These are phyloP conservation scores for Cutaneotrichosporon arboriforme DNA, from an alignment of 1,284 basidiomycete species.

Conservation along the genomic window DNA sequence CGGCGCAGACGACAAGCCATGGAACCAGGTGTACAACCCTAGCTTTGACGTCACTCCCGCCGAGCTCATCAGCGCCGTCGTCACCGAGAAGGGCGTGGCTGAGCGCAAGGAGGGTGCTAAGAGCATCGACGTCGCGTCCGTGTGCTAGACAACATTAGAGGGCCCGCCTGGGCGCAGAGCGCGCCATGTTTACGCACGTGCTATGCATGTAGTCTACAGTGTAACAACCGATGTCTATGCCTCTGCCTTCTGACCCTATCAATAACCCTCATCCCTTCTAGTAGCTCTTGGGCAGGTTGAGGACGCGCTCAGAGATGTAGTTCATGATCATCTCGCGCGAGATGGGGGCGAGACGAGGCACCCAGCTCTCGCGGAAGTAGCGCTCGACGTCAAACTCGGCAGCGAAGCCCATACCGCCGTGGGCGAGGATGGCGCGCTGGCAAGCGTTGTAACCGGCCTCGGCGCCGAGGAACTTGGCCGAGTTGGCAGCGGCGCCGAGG, in stretches of 20 bases:
- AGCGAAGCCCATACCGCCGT: constrained; percentile 20
- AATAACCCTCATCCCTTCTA: neutral
- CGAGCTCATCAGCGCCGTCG: constrained; percentile 60
- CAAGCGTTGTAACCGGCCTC: constrained; percentile 18
- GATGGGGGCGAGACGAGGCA: constrained; percentile 17
- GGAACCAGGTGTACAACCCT: constrained; percentile 70
- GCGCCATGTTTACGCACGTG: no score
- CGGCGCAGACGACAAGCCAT: constrained; percentile 36
- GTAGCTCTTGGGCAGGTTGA: constrained; percentile 19
- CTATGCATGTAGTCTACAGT: constrained; percentile 6
- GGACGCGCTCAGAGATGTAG: constrained; percentile 17
- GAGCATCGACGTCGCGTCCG: constrained; percentile 39
- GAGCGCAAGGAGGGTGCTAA: constrained; percentile 49
- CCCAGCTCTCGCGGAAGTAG: constrained; percentile 15
- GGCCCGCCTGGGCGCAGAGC: neutral
- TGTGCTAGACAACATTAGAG: no score
- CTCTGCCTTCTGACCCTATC: neutral
- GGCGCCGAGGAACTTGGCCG: constrained; percentile 16
- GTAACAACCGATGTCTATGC: neutral
- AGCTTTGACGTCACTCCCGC: constrained; percentile 91
- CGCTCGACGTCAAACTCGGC: constrained; percentile 20
- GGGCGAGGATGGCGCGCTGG: constrained; percentile 14
- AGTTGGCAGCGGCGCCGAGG: constrained; percentile 16
- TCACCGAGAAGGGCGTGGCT: constrained; percentile 82
- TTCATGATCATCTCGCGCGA: constrained; percentile 20